Percentiles rank a stretch among this genome's conserved stretches.
These are phyloP conservation scores for Arthromyces matolae DNA, from an alignment of 768 basidiomycete genomes.

Conservation along the genomic window DNA sequence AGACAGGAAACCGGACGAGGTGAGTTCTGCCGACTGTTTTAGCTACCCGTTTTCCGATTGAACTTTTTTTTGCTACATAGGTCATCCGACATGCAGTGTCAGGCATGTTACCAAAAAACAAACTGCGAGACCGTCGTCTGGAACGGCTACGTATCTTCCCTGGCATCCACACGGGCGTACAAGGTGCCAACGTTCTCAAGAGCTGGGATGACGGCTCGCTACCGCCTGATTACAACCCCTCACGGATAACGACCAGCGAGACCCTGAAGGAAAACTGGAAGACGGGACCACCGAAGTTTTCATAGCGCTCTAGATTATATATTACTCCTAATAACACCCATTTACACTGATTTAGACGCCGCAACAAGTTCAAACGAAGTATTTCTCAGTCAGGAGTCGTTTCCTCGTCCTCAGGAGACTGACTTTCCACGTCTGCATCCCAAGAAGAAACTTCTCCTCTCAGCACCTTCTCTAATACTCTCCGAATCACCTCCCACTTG, in stretches of 20 bases:
- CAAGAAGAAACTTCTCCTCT: constrained; percentile 1
- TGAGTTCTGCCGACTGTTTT: constrained; percentile 41
- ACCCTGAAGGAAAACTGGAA: constrained; percentile 33
- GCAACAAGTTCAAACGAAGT: too few relatives aligned
- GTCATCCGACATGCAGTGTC: constrained; percentile 95
- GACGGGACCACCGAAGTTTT: constrained; percentile 12
- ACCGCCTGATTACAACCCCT: constrained; percentile 44
- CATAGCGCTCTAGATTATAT: constrained; percentile 10
- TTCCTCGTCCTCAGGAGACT: neutral
- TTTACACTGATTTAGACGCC: neutral
- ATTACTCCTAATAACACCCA: constrained; percentile 4
- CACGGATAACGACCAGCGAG: constrained; percentile 35
- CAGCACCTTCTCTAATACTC: neutral
- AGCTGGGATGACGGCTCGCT: constrained; percentile 84
- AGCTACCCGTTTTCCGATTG: neutral
- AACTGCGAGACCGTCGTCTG: constrained; percentile 82
- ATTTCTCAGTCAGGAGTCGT: too few relatives aligned
- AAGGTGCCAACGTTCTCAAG: constrained; percentile 71
- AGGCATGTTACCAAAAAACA: constrained; percentile 99
- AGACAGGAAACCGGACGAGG: constrained; percentile 84
- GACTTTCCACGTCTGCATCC: too few relatives aligned
- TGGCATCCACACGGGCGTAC: constrained; percentile 70
- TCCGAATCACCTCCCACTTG: neutral
- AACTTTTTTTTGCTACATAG: constrained; percentile 38
- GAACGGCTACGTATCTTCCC: constrained; percentile 88